Evolutionary conservation across 2,329 filamentous ascomycete genomes (phyloP), one percentile per base, ranked within the genome.

Genomic region (Penicillium sp.): DNA sequence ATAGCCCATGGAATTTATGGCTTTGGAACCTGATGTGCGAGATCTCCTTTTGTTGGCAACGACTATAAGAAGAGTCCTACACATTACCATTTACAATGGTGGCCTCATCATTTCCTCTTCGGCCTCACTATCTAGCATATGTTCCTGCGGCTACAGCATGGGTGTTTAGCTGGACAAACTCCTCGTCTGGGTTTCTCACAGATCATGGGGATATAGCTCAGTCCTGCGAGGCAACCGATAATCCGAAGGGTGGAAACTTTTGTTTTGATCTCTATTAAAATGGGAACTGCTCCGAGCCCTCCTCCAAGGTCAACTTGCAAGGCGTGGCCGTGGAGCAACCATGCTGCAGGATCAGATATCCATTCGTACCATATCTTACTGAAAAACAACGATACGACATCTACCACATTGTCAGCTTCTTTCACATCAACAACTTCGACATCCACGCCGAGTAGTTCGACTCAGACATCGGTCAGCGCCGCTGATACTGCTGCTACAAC

Each of bases 111-210:
- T 26, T 49, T 2, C 28, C 53, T 53, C 38, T 58, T 22, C 37
- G 46, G 14, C 38, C 46, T 6, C 56, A 53, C 8, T 58, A 25
- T 22, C 56, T 58, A 3, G 48, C 56, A 19, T 53, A 26, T 28
- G 6, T 58, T 11, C 49, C 56, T 8, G 10, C 56, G 7, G 22
- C 56, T 13, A 53, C 56, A 16, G 56, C 56, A 45, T 58, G 56
- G 56, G 56, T 58, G n/a, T 58, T 58, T 30, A 52, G 48, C 38
- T 58, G 56, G 56, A 58, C 56, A 22, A 43, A 45, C 16, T 48
- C 56, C 4, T 14, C 19, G 7, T 48, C 28, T 14, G 22, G 19
- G 2, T 38, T 53, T 22, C 56, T 58, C 1, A 53, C 35, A 6
- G 35, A 52, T 48, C 56, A 52, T 8, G 56, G 56, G 5, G 22